Conservation (phyloP, 257 asterid genomes). For the Scutellaria minor region DNA sequence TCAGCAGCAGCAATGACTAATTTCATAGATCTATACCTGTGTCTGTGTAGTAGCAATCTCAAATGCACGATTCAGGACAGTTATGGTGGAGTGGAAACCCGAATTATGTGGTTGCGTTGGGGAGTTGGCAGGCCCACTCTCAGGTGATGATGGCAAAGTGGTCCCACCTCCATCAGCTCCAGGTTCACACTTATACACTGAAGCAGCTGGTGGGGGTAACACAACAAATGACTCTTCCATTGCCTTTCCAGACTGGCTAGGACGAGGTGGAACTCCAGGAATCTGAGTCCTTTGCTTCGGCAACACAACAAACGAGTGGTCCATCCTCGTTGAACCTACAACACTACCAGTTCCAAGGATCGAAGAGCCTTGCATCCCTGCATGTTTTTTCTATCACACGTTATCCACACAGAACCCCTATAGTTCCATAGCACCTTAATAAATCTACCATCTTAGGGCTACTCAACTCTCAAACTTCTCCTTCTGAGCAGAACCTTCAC, state of each 20-base stretch:
- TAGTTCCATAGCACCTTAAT: neutral
- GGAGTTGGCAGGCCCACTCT: slow-evolving; percentile 52
- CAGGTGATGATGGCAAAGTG: slow-evolving; percentile 61
- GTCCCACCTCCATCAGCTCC: slow-evolving; percentile 69
- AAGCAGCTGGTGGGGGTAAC: slow-evolving; percentile 98
- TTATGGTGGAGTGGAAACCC: slow-evolving; percentile 87
- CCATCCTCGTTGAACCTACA: slow-evolving; percentile 75
- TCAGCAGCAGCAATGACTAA: slow-evolving; percentile 20
- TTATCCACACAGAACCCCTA: slow-evolving; percentile 30
- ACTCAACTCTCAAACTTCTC: slow-evolving; percentile 18
- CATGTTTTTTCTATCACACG: slow-evolving; percentile 28
- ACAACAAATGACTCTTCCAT: slow-evolving; percentile 97
- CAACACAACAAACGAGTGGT: slow-evolving; percentile 81
- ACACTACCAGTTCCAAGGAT: slow-evolving; percentile 66
- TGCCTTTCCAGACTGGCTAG: slow-evolving; percentile 75
- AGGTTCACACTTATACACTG: slow-evolving; percentile 81
- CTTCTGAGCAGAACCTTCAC: neutral
- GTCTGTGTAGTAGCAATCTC: slow-evolving; percentile 89
- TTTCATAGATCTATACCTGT: slow-evolving; percentile 49
- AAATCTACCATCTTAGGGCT: slow-evolving; percentile 5
- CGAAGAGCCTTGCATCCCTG: slow-evolving; percentile 88
- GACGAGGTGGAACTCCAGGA: slow-evolving; percentile 71
- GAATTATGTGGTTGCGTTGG: slow-evolving; percentile 71
- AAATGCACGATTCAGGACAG: slow-evolving; percentile 88
- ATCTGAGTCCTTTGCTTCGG: slow-evolving; percentile 81